A percentile compares a stretch with the other conserved stretches of the same genome.
Evolutionary conservation across 1,284 basidiomycete species (phyloP).

Genomic region (Peniophora sp.): DNA sequence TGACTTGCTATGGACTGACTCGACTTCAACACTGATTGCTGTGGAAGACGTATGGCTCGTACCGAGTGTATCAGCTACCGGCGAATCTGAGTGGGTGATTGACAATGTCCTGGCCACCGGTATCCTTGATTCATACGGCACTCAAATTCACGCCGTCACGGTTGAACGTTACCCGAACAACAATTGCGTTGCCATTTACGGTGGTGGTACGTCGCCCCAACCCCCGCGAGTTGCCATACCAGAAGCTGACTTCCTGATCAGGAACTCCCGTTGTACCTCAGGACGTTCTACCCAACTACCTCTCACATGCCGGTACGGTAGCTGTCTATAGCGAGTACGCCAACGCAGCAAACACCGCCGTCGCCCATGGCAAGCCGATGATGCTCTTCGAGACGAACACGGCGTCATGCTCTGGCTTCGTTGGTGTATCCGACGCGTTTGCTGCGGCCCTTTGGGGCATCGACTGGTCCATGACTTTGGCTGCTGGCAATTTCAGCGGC

Average conservation of each 20-base stretch:
- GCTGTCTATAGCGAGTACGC: conserved; percentile 42
- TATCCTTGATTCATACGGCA: conserved; percentile 40
- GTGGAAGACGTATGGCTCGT: conserved; percentile 49
- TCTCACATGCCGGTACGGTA: conserved; percentile 47
- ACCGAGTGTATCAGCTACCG: conserved; percentile 42
- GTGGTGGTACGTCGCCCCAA: conserved; percentile 23
- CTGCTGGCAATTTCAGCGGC: conserved; percentile 26
- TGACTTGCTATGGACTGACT: too few species aligned
- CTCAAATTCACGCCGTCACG: conserved; percentile 38
- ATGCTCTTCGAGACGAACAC: conserved; percentile 51
- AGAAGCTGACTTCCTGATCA: too few species aligned
- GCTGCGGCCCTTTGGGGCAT: conserved; percentile 50
- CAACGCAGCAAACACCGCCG: conserved; percentile 37
- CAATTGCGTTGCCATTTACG: conserved; percentile 54
- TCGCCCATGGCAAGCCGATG: conserved; percentile 40
- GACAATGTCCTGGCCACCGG: conserved; percentile 51
- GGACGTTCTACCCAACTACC: conserved; percentile 43
- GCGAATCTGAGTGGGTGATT: conserved; percentile 34
- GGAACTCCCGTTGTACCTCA: conserved; percentile 32
- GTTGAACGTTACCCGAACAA: conserved; percentile 55
- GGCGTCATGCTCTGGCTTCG: conserved; percentile 49
- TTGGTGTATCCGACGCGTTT: conserved; percentile 43
- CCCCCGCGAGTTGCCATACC: too few species aligned
- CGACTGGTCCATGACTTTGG: conserved; percentile 52
- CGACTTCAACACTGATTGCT: too few species aligned